Evolutionary conservation across 225 moss, liverwort and hornwort species (phyloP).

Genomic region (Takakia lepidozioides): DNA sequence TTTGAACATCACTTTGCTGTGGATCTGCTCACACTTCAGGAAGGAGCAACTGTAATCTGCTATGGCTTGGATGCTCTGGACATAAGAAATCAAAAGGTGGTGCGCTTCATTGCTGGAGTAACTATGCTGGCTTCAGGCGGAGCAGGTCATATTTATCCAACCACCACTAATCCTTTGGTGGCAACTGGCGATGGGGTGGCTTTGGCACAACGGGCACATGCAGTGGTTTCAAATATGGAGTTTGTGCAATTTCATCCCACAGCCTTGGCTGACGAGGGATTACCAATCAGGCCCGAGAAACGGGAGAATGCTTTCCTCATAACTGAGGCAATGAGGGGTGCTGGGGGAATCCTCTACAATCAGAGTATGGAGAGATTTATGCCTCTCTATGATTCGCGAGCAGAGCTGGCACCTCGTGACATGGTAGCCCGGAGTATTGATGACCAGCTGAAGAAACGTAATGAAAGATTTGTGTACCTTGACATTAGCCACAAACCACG

Average conservation of each 20-base stretch:
- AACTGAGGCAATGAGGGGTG: constrained; percentile 96
- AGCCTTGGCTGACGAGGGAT: constrained; percentile 92
- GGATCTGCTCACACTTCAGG: constrained; percentile 86
- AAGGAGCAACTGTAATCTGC: constrained; percentile 72
- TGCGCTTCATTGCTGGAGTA: constrained; percentile 87
- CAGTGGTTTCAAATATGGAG: constrained; percentile 97
- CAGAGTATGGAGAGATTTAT: constrained; percentile 91
- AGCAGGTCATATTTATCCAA: constrained; percentile 96
- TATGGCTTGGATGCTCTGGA: constrained; percentile 93
- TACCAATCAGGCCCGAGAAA: constrained; percentile 62
- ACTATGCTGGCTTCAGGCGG: constrained; percentile 99
- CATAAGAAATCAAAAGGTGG: constrained; percentile 47
- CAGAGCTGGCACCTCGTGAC: constrained; percentile 93
- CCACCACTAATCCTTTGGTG: constrained; percentile 95
- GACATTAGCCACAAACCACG: constrained; percentile 93
- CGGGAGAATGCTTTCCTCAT: constrained; percentile 95
- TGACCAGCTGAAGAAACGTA: constrained; percentile 88
- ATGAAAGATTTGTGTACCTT: constrained; percentile 81
- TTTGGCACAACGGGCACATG: constrained; percentile 91
- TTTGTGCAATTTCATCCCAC: constrained; percentile 99
- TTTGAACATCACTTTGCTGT: constrained; percentile 90
- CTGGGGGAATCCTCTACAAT: constrained; percentile 88
- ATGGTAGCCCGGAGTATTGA: constrained; percentile 96
- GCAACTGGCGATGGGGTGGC: constrained; percentile 98
- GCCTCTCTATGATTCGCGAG: constrained; percentile 85